Evolutionary conservation across 2,329 filamentous ascomycete genomes (phyloP), one percentile per base, ranked within the genome.

Genomic region (Diaporthe citrichinensis): DNA sequence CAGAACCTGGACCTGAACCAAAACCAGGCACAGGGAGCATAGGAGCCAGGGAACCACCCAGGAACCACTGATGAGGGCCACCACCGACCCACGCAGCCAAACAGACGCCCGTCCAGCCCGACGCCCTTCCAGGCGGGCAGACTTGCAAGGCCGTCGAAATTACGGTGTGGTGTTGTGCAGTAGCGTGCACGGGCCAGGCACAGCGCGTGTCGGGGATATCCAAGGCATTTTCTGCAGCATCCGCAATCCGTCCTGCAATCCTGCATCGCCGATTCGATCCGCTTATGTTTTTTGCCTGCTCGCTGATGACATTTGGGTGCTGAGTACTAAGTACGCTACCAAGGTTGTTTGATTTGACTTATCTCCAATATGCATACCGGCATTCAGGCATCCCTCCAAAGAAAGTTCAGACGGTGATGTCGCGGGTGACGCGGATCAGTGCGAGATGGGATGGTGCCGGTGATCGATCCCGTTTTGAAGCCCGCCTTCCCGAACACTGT

Each of bases 131-230:
- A 61, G 34, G 57, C 57, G 25, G 34, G 57, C 57, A n/a, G 31
- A 55, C 51, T 55, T 10, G 20, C 36, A 41, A 8, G 41, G 17
- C n/a, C 28, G 20, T 28, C 49, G 49, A 69, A 69, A 69, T 55
- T 69, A 69, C 65, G 65, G 65, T 69, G 65, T 69, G 65, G 65
- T 69, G 65, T 69, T 69, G n/a, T 69, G 65, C 65, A 69, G 65
- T 69, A 69, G 65, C 65, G 65, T 69, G 65, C 65, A 69, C 65
- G 34, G 65, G n/a, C 65, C 49, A 69, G 65, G 65, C 23, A 55
- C 31, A 55, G 34, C 14, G 34, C 31, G n/a, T 53, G 65, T 68
- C 65, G 65, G 46, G 65, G 46, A 68, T 53, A 53, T 23, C 65
- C 59, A 65, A 28, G 59, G 15, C n/a, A 62, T 61, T 62, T 12